phyloP scores from a whole-genome alignment of 73 alveolate species.

The Paramecium caudatum region DNA sequence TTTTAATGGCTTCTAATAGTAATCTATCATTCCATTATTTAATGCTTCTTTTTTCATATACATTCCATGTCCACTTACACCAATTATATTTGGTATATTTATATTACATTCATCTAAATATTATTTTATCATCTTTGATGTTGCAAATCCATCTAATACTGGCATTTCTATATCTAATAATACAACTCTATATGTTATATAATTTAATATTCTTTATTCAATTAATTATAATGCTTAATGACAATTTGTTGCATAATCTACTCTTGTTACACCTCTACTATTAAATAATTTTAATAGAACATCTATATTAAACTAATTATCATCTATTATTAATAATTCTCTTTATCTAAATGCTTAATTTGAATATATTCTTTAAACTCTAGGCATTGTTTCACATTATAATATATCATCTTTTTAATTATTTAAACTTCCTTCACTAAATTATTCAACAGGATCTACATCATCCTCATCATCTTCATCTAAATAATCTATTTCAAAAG shows the following conservation, averaged over 20 bases:
- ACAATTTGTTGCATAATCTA: constrained; percentile 60
- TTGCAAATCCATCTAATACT: constrained; percentile 33
- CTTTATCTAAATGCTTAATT: background rate
- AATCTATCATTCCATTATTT: constrained; percentile 19
- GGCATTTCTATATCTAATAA: constrained; percentile 61
- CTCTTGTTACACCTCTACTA: background rate
- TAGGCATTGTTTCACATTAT: background rate
- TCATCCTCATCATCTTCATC: background rate
- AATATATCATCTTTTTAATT: background rate
- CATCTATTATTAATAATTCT: constrained; percentile 43
- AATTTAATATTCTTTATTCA: background rate
- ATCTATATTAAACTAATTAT: constrained; percentile 33
- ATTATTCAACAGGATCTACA: background rate
- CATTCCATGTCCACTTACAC: constrained; percentile 43
- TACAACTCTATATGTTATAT: background rate
- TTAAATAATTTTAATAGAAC: background rate
- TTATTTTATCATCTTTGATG: background rate
- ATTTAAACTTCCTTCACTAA: background rate
- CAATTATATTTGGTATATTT: constrained; percentile 2
- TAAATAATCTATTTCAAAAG: constrained; percentile 35
- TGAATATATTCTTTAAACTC: constrained; percentile 1
- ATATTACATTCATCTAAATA: background rate
- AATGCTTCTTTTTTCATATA: constrained; percentile 23
- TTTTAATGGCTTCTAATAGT: constrained; percentile 31
- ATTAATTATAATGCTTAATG: constrained; percentile 16